Conservation (phyloP, 352 stramenopile species). For the Globisporangium camurandrum region DNA sequence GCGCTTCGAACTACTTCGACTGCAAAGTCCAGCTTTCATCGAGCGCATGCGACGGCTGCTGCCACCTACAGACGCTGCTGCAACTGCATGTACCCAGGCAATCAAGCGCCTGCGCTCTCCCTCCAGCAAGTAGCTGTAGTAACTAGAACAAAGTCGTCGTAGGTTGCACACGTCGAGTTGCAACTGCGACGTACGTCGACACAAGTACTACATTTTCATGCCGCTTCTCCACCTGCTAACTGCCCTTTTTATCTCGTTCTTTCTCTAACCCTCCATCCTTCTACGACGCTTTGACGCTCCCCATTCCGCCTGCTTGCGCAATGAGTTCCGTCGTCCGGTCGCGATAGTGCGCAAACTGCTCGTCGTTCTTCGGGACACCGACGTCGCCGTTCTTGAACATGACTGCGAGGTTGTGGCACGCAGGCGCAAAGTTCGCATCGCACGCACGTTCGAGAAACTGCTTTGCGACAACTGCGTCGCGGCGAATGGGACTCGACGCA, state of each 20-base stretch:
- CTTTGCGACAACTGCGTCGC: slow-evolving; percentile 52
- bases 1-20: too few species aligned
- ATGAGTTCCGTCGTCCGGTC: slow-evolving; percentile 72
- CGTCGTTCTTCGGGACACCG: slow-evolving; percentile 54
- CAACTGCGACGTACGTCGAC: too few species aligned
- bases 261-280: slow-evolving; percentile 5
- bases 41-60: too few species aligned
- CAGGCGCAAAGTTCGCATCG: slow-evolving; percentile 78
- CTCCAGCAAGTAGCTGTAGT: too few species aligned
- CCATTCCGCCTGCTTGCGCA: slow-evolving; percentile 61
- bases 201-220: too few species aligned
- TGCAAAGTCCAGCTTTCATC: too few species aligned
- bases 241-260: background rate
- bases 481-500: slow-evolving; percentile 26
- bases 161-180: too few species aligned
- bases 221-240: too few species aligned
- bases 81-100: too few species aligned
- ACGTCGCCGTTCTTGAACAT: slow-evolving; percentile 86
- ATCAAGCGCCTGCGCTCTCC: too few species aligned
- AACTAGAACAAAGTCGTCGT: too few species aligned
- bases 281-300: slow-evolving; percentile 27
- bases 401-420: slow-evolving; percentile 84
- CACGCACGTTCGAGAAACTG: slow-evolving; percentile 66
- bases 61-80: too few species aligned
- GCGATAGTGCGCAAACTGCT: slow-evolving; percentile 66